These are phyloP conservation scores for Trichophyton simii DNA, from an alignment of 2,329 filamentous ascomycete species.

Conservation along the genomic window DNA sequence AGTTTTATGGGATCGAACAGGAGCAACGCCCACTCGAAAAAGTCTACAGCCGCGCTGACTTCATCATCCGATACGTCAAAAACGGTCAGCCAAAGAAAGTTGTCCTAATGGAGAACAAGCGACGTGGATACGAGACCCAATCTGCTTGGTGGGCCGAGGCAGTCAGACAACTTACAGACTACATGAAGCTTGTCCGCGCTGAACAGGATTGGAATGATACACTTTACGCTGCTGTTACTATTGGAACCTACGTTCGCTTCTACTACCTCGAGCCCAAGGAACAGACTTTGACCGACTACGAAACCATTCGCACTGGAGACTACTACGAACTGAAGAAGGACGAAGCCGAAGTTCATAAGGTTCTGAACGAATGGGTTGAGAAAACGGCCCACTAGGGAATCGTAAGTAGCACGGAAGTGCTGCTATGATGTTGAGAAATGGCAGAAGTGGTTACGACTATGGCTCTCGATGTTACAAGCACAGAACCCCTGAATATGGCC, in stretches of 20 bases:
- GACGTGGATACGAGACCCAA: not conserved
- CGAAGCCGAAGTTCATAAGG: not conserved
- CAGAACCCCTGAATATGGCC: no score
- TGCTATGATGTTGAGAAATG: no score
- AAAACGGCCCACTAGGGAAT: not conserved
- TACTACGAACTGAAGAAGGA: not conserved
- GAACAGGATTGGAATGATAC: not conserved
- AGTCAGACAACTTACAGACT: not conserved
- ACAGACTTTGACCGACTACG: not conserved
- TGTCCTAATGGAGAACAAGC: constrained; percentile 1
- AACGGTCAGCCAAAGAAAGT: constrained; percentile 3
- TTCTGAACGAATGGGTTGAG: not conserved
- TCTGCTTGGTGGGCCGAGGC: not conserved
- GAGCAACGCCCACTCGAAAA: constrained; percentile 3
- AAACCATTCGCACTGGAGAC: not conserved
- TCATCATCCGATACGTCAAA: constrained; percentile 3
- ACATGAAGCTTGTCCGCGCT: constrained; percentile 4
- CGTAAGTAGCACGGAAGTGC: no score
- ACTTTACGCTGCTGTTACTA: constrained; percentile 4
- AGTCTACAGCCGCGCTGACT: not conserved
- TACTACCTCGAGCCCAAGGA: constrained; percentile 1
- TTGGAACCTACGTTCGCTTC: constrained; percentile 6
- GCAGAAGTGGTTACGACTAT: no score
- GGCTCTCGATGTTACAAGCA: no score
- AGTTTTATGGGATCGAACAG: constrained; percentile 4